Evolutionary conservation across 257 asterid genomes (phyloP), one percentile per base, ranked within the genome.

Genomic region (Salvia hispanica): DNA sequence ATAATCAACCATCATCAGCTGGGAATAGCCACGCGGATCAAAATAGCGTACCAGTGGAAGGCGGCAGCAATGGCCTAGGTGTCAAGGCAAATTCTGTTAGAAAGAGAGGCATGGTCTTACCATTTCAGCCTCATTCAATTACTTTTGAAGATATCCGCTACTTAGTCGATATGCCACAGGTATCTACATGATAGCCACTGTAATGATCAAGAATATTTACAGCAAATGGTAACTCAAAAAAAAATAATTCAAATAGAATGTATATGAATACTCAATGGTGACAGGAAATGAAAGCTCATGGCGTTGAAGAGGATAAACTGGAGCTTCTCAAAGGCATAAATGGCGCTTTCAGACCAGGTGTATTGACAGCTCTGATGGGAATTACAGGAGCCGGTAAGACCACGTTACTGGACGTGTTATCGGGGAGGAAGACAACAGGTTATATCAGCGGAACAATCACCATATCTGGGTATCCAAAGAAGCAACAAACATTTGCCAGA

Each of bases 301-400:
- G 95, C 39, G 7, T 83, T 59, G 70, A 61, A 45, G 90, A 79
- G 58, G 85, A 86, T 7, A 44, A 70, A 16, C 79, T 86, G 0
- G 95, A 84, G 77, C 92, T 89, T 71, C 66, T 89, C 77, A 89
- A 85, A 74, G 92, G 92, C 10, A 83, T 89, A 37, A 89, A 83
- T 15, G 90, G 96, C 36, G 95, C 92, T 14, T 86, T 89, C 57
- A 79, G 95, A 65, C 95, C 95, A 2, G 96, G 96, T n/a, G 90
- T 89, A 72, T 79, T 89, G 76, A 89, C 96, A 1, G 96, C 96
- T 12, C 75, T 89, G 62, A 89, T 89, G 96, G 96, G 95, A 2
- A 58, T 89, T 4, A 89, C 92, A 66, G 96, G 96, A 56, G 96
- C 96, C 8, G 95, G 95, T 18, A 89, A 89, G 72, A 89, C 96